Conservation (phyloP, 2,329 filamentous ascomycete genomes). For the Penicillium sp. region DNA sequence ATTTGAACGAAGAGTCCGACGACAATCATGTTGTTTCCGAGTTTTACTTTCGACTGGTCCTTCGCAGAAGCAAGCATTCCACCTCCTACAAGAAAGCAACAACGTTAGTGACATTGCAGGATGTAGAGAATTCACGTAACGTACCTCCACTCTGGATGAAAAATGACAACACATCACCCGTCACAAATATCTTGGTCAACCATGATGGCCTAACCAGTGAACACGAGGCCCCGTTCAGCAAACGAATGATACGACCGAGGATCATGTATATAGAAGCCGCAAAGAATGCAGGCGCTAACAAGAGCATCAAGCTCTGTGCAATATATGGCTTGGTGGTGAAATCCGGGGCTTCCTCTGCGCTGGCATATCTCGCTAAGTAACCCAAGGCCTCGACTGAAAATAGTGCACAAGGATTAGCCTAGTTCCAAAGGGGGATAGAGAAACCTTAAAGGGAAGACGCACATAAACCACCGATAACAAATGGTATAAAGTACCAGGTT, state of each 20-base stretch:
- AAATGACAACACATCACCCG: slow-evolving; percentile 26
- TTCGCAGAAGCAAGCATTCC: slow-evolving; percentile 17
- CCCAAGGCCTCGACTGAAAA: slow-evolving; percentile 15
- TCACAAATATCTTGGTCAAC: slow-evolving; percentile 29
- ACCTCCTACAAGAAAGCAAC: slow-evolving; percentile 6
- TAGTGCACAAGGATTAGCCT: not conserved
- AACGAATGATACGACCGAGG: slow-evolving; percentile 20
- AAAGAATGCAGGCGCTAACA: slow-evolving; percentile 24
- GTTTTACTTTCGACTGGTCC: slow-evolving; percentile 7
- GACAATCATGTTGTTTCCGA: slow-evolving; percentile 22
- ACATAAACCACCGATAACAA: slow-evolving; percentile 40
- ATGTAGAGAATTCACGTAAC: not conserved
- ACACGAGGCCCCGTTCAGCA: slow-evolving; percentile 15
- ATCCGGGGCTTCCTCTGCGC: slow-evolving; percentile 18
- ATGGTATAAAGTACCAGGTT: slow-evolving; percentile 33
- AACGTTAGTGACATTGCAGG: not conserved
- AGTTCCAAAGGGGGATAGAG: not conserved
- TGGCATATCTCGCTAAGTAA: slow-evolving; percentile 13
- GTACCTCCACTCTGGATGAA: slow-evolving; percentile 26
- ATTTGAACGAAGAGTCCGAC: slow-evolving; percentile 22
- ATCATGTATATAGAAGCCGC: slow-evolving; percentile 27
- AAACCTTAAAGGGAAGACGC: not conserved
- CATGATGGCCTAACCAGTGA: slow-evolving; percentile 21
- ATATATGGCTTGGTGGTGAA: slow-evolving; percentile 22
- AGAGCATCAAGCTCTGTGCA: slow-evolving; percentile 19